Base-by-base conservation (phyloP, 257 asterid species). In the Salvia hispanica region DNA sequence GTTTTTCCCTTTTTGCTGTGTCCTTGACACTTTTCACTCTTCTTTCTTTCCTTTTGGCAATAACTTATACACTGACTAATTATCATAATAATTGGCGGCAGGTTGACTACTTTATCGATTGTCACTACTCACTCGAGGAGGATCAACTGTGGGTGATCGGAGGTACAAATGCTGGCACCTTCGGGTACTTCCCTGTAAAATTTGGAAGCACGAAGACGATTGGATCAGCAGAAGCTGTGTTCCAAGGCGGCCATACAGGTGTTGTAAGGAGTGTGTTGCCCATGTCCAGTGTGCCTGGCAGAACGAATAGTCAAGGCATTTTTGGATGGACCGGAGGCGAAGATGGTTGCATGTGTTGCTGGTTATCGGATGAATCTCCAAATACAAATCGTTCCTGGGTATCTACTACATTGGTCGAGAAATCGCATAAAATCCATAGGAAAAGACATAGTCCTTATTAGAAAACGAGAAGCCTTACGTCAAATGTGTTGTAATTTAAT, bases 281-380 rank as follows among this genome's bases (percentile, higher is more conserved):
- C 6, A 37, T 84, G 85, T 76, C 89, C 36, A 31, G 74, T 39
- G 48, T 70, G 54, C 80, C 81, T 9, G 76, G 86, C 42, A 78
- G 58, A 46, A 39, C 61, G 4, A 79, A 63, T 34, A 77, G 74
- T 42, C 77, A 48, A 21, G 86, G 85, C 21, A 78, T 86, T 33
- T 90, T 85, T 44, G 95, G 97, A 45, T 94, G 99, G 97, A 85
- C 90, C 0, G 99, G 99, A 0, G 95, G 96, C 10, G 96, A 94
- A 78, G 99, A 94, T 75, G 96, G 98, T 33, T 95, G 98, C 31
- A 63, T 92, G 57, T 90, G 95, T 75, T 86, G 95, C 72, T 94
- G 99, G 97, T 73, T 74, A 48, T 82, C 95, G 1, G 93, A 82
- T 60, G 81, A 74, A 45, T 79, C 83, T 16, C 33, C 67, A 2